Conservation (phyloP, 75 land plant species). For the Gnetum montanum region DNA sequence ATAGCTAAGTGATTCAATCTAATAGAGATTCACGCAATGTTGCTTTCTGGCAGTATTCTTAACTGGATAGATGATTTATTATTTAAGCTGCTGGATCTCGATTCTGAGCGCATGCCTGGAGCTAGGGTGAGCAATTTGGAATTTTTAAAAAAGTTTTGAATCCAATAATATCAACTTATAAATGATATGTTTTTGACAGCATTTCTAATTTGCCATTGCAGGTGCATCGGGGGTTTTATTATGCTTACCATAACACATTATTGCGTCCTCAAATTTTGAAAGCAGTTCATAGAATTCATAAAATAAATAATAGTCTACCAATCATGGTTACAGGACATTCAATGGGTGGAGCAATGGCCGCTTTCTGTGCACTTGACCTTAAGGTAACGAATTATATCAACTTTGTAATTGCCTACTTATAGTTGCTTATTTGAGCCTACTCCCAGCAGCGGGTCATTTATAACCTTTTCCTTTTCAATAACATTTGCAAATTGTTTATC, state of each 20-base stretch:
- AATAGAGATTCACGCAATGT: neutral
- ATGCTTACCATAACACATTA: constrained; percentile 87
- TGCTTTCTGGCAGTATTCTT: constrained; percentile 73
- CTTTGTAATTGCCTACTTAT: too few species aligned
- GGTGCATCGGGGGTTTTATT: constrained; percentile 94
- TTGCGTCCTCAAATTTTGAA: constrained; percentile 53
- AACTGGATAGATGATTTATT: constrained; percentile 87
- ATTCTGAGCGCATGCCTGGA: constrained; percentile 72
- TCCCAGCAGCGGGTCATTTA: too few species aligned
- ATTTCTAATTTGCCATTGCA: constrained; percentile 18
- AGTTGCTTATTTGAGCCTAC: too few species aligned
- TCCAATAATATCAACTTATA: neutral
- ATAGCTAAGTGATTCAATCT: too few species aligned
- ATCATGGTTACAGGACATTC: constrained; percentile 87
- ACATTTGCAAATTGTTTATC: too few species aligned
- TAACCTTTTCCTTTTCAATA: too few species aligned
- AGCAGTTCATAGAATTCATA: constrained; percentile 43
- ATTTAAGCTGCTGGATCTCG: constrained; percentile 80
- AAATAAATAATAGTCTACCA: constrained; percentile 33
- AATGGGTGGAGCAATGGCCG: constrained; percentile 98
- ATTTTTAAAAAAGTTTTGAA: too few species aligned
- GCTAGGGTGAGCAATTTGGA: constrained; percentile 53
- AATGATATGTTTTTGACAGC: neutral
- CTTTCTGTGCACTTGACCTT: constrained; percentile 93
- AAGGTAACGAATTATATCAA: constrained; percentile 32